Conservation (phyloP, 805 yeast genomes). For the Nakazawaea ernobii region DNA sequence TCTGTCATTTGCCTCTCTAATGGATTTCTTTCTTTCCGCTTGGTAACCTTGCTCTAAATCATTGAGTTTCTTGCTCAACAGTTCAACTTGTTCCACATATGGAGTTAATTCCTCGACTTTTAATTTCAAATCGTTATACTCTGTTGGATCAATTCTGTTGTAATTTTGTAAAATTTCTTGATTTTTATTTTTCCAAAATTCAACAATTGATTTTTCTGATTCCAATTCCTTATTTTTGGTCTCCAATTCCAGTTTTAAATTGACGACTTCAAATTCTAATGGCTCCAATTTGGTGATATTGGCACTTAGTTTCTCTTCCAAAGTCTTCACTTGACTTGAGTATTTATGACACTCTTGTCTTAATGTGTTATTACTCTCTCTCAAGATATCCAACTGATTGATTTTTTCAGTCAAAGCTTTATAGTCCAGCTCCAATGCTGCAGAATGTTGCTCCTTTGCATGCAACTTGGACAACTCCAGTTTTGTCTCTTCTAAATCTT, state of each 20-base stretch:
- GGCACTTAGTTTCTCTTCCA: slow-evolving; percentile 33
- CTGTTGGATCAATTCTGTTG: slow-evolving; percentile 43
- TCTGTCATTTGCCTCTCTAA: slow-evolving; percentile 15
- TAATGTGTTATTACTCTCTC: slow-evolving; percentile 64
- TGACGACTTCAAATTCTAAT: slow-evolving; percentile 31
- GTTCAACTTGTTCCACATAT: slow-evolving; percentile 20
- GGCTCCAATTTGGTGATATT: slow-evolving; percentile 36
- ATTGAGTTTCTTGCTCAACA: slow-evolving; percentile 17
- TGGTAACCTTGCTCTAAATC: slow-evolving; percentile 14
- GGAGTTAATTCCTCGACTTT: slow-evolving; percentile 20
- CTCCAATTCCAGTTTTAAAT: slow-evolving; percentile 34
- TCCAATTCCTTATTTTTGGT: slow-evolving; percentile 45
- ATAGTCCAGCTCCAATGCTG: slow-evolving; percentile 34
- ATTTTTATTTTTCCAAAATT: slow-evolving; percentile 52
- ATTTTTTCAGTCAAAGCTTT: slow-evolving; percentile 44
- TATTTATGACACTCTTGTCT: slow-evolving; percentile 42
- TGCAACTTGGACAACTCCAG: slow-evolving; percentile 35
- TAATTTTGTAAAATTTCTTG: slow-evolving; percentile 40
- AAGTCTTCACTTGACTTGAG: slow-evolving; percentile 24
- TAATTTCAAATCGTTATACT: slow-evolving; percentile 30
- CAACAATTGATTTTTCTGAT: slow-evolving; percentile 45
- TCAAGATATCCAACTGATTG: slow-evolving; percentile 53
- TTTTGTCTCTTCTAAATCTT: slow-evolving; percentile 49
- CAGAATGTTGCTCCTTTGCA: slow-evolving; percentile 18
- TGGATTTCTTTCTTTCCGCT: slow-evolving; percentile 12